Percentiles rank a stretch among this genome's conserved stretches.
Evolutionary conservation across 2,329 filamentous ascomycete genomes (phyloP).

Genomic region (Clonostachys solani): DNA sequence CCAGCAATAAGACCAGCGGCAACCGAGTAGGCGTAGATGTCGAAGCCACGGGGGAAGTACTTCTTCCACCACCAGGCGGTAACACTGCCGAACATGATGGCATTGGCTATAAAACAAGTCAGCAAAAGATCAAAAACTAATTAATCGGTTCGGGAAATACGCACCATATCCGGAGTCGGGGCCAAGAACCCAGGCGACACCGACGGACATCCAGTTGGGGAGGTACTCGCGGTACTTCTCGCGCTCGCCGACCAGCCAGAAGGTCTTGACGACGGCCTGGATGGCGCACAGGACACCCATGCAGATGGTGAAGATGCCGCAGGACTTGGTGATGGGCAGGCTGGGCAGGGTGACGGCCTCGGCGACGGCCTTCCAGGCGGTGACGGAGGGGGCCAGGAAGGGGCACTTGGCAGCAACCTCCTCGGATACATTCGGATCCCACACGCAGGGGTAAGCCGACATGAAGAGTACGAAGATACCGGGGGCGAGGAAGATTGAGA

Average conservation of each 20-base stretch:
- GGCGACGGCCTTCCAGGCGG: constrained; percentile 63
- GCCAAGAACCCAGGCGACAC: constrained; percentile 54
- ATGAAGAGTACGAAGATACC: constrained; percentile 66
- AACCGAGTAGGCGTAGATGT: constrained; percentile 52
- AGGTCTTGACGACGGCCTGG: constrained; percentile 50
- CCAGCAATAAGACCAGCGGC: constrained; percentile 60
- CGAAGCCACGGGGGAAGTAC: constrained; percentile 42
- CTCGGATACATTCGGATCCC: constrained; percentile 35
- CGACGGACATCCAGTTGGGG: constrained; percentile 60
- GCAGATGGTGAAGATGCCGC: constrained; percentile 51
- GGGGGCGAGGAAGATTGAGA: constrained; percentile 63
- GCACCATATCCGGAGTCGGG: constrained; percentile 42
- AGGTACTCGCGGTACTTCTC: constrained; percentile 53
- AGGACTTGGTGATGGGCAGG: constrained; percentile 50
- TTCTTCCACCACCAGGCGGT: constrained; percentile 50
- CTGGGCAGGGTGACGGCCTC: constrained; percentile 49
- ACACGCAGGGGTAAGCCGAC: constrained; percentile 65
- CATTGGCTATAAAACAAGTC: constrained; percentile 29
- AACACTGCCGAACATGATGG: constrained; percentile 51
- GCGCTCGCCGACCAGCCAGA: constrained; percentile 43
- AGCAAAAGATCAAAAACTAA: not conserved
- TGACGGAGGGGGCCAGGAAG: constrained; percentile 59
- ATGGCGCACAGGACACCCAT: constrained; percentile 44
- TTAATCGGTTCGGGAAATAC: not conserved
- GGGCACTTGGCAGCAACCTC: constrained; percentile 35